These are phyloP conservation scores for Gossypium lobatum DNA, from an alignment of 441 rosid genomes.

Conservation along the genomic window DNA sequence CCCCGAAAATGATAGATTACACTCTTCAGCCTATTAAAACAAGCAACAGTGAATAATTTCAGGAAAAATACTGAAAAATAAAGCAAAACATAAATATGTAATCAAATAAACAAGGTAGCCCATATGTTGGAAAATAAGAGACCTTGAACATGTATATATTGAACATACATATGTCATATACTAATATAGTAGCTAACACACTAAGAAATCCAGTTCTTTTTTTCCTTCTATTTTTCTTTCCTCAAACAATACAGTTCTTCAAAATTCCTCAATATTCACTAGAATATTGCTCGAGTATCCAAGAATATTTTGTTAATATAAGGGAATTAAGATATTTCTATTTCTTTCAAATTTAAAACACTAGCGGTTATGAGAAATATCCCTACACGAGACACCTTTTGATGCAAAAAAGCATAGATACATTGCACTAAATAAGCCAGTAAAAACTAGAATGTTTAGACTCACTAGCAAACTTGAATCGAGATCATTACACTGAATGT, in stretches of 20 bases:
- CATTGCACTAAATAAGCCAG: not conserved
- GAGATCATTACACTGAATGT: not conserved
- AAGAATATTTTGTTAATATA: not conserved
- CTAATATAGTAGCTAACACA: not conserved
- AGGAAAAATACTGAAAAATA: not conserved
- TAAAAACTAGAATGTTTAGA: not conserved
- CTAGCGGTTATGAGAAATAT: not conserved
- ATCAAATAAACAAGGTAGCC: not conserved
- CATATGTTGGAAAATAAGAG: not conserved
- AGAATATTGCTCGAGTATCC: not conserved
- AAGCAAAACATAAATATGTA: not conserved
- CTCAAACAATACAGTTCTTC: not conserved
- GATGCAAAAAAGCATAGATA: not conserved
- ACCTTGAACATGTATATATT: not conserved
- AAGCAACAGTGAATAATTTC: not conserved
- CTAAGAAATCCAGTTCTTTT: not conserved
- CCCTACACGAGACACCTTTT: not conserved
- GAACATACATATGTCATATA: not conserved
- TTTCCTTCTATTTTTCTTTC: not conserved
- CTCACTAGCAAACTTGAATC: not conserved
- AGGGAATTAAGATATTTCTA: not conserved
- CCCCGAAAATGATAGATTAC: conserved; percentile 72
- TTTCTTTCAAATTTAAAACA: not conserved
- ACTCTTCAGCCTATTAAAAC: conserved; percentile 49
- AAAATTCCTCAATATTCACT: not conserved